Evolutionary conservation across 176 grass and related monocot genomes (phyloP).

Genomic region (Bromus sterilis): DNA sequence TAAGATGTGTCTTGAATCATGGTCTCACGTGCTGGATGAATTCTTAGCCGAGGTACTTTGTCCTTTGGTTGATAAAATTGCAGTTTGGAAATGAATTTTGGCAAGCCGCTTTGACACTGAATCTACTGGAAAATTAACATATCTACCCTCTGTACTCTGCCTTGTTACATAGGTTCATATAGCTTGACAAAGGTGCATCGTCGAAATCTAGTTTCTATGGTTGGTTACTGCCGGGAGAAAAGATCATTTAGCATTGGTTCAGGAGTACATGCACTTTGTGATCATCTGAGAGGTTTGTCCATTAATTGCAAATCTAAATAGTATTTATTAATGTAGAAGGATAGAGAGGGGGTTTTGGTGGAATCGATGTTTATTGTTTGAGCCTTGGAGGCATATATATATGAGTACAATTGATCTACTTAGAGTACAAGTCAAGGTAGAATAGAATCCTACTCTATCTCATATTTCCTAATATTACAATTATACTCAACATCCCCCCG

Average conservation of each 20-base stretch:
- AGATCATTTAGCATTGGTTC: constrained; percentile 20
- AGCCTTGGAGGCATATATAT: no score
- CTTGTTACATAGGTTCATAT: not conserved
- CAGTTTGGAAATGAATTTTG: not conserved
- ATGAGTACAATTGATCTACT: no score
- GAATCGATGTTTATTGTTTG: no score
- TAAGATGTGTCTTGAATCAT: constrained; percentile 25
- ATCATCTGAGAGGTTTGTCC: constrained; percentile 25
- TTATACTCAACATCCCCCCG: no score
- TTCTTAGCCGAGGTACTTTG: constrained; percentile 34
- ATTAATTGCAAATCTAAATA: no score
- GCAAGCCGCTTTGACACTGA: not conserved
- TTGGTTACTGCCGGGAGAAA: constrained; percentile 28
- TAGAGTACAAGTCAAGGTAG: no score
- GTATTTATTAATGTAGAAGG: no score
- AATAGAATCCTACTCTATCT: no score
- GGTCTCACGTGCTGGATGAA: not conserved
- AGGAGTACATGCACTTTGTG: constrained; percentile 18
- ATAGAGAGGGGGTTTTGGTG: no score
- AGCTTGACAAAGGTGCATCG: constrained; percentile 23
- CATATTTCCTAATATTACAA: no score
- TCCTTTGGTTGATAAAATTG: not conserved
- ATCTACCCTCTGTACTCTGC: not conserved
- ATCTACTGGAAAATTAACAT: not conserved
- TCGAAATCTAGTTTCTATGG: no score